Percentiles rank a stretch among this genome's conserved stretches.
Conservation (phyloP, 75 land plant species). For the Chamaecyparis obtusa region DNA sequence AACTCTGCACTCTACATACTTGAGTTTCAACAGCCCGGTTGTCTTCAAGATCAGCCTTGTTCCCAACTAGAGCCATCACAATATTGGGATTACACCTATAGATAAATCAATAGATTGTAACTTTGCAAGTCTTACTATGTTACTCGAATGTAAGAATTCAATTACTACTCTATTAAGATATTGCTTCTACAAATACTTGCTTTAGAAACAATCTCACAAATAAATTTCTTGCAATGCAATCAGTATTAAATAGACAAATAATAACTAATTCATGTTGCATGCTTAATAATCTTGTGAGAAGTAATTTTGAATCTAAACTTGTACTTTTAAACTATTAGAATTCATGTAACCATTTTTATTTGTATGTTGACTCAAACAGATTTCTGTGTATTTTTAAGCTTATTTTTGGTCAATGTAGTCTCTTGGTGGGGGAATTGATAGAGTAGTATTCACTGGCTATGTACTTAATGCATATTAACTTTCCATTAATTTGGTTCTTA, state of each 20-base stretch:
- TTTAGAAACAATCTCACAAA: not conserved
- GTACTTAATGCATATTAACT: too few species aligned
- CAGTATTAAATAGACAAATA: not conserved
- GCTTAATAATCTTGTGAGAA: too few species aligned
- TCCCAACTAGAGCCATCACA: conserved; percentile 94
- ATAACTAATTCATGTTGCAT: too few species aligned
- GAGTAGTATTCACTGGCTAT: too few species aligned
- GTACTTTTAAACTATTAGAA: too few species aligned
- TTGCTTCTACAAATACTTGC: not conserved
- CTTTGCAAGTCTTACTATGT: not conserved
- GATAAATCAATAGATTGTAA: not conserved
- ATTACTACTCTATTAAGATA: not conserved
- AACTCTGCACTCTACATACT: conserved; percentile 32
- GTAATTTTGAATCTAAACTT: too few species aligned
- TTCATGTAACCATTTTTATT: too few species aligned
- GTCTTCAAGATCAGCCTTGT: conserved; percentile 90
- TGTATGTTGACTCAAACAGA: too few species aligned
- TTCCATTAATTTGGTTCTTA: too few species aligned
- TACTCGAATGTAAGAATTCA: not conserved
- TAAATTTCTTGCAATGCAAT: not conserved
- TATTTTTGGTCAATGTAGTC: too few species aligned
- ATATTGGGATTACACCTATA: conserved; percentile 82
- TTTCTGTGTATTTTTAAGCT: too few species aligned
- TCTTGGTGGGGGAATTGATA: too few species aligned
- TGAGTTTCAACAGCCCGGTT: conserved; percentile 64